Base-by-base conservation (phyloP, 1,284 basidiomycete species). In the Erythrobasidium hasegawianum region DNA sequence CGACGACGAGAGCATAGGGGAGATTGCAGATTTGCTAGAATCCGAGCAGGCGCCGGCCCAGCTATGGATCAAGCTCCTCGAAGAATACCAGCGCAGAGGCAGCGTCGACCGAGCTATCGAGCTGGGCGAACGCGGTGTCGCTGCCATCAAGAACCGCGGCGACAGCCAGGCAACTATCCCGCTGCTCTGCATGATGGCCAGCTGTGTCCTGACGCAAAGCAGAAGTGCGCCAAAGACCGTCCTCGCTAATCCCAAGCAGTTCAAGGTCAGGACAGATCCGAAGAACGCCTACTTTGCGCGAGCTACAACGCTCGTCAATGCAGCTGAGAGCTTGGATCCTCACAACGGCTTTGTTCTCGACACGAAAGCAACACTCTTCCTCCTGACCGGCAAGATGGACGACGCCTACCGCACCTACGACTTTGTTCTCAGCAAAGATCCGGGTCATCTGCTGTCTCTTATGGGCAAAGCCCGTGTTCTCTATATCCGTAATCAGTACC, bases 321-420 rank as follows among this genome's bases (percentile, higher is more conserved):
- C 38, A 20, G 57, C 57, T 33, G 65, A 57, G 29, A 18, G 41
- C 4, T 39, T 39, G 55, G 38, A 47, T 20, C 43, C 39, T 39
- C 13, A 47, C 27, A 39, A 58, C 38, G 64, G 50, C 26, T 50
- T 53, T 14, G 49, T 18, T 9, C 56, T 47, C 16, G 67, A 71
- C 73, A 71, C 74, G 57, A 56, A 45, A 52, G 57, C 58, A 52
- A 57, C 29, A 55, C 45, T 47, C 26, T 68, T 56, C 52, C 58
- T 64, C 20, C 54, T 62, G 22, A 58, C 27, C 9, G 83, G 87
- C 18, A 83, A 86, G 26, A 84, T 90, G 79, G 86, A 89, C 45
- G 86, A 89, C 67, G 89, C 90, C 0, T 79, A 87, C 67, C 82
- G 85, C 9, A 84, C 87, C 0, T 93, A 93, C 71, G 88, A 92